Percentiles rank a stretch among this genome's conserved stretches.
phyloP scores from a whole-genome alignment of 352 stramenopile species.

The Globisporangium radiosum region DNA sequence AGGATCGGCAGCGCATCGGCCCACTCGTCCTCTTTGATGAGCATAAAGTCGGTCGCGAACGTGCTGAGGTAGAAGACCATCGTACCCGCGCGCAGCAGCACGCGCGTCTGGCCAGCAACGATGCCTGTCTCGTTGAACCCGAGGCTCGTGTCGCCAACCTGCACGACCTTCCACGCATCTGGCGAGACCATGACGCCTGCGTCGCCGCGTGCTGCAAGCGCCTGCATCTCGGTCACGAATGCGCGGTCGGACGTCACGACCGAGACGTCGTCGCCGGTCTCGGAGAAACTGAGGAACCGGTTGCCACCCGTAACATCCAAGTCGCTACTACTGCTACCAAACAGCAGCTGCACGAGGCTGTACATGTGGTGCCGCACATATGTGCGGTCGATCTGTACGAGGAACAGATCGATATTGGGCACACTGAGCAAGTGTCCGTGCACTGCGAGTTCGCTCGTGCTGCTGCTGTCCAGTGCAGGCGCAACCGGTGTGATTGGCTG shows the following conservation, averaged over 20 bases:
- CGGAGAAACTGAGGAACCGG: conserved; percentile 55
- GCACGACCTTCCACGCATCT: conserved; percentile 55
- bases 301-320: conserved; percentile 8
- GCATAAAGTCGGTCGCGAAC: conserved; percentile 63
- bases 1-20: conserved; percentile 38
- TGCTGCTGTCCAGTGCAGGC: too few relatives aligned
- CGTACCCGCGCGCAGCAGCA: conserved; percentile 45
- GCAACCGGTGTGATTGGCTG: too few relatives aligned
- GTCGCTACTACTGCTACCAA: conserved; percentile 12
- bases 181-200: conserved; percentile 53
- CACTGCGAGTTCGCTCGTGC: conserved; percentile 13
- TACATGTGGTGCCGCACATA: conserved; percentile 50
- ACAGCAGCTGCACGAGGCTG: conserved; percentile 45
- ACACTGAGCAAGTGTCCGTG: conserved; percentile 54
- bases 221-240: conserved; percentile 33
- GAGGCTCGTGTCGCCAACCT: conserved; percentile 54
- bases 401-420: conserved; percentile 37
- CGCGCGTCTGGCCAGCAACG: conserved; percentile 55
- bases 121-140: conserved; percentile 58
- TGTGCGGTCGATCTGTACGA: conserved; percentile 46
- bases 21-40: conserved; percentile 73
- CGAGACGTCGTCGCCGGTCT: conserved; percentile 50
- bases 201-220: conserved; percentile 17
- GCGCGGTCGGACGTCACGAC: conserved; percentile 42
- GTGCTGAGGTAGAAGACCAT: conserved; percentile 70